Conservation (phyloP, 2,329 filamentous ascomycete species). For the Exophiala lecanii-corni region DNA sequence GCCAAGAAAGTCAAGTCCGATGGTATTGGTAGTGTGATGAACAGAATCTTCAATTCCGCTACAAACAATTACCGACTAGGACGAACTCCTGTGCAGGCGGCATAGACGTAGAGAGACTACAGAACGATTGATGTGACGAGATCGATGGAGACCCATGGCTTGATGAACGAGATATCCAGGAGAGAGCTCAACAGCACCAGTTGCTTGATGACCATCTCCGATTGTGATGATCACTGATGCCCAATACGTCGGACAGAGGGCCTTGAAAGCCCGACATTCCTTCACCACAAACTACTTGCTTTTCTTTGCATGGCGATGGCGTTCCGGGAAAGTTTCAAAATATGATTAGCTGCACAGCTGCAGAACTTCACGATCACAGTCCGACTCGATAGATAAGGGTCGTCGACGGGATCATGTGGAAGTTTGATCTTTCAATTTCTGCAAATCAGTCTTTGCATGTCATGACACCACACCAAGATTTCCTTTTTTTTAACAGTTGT, state of each 20-base stretch:
- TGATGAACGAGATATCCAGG: slow-evolving; percentile 1
- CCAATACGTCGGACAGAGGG: slow-evolving; percentile 2
- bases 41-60: slow-evolving; percentile 40
- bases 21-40: slow-evolving; percentile 37
- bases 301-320: slow-evolving; percentile 20
- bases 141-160: slow-evolving; percentile 6
- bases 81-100: slow-evolving; percentile 23
- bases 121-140: neutral
- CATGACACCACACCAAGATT: neutral
- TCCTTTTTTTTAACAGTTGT: neutral
- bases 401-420: too few species aligned
- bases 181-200: slow-evolving; percentile 11
- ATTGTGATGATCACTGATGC: slow-evolving; percentile 10
- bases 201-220: slow-evolving; percentile 7
- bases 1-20: slow-evolving; percentile 39
- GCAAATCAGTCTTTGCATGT: neutral
- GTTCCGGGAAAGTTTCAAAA: slow-evolving; percentile 5
- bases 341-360: neutral
- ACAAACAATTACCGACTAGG: slow-evolving; percentile 34
- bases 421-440: too few species aligned
- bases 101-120: slow-evolving; percentile 6
- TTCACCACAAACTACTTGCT: slow-evolving; percentile 1
- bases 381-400: too few species aligned
- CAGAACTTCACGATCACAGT: neutral
- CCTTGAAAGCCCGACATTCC: slow-evolving; percentile 1